Evolutionary conservation across 495 filamentous ascomycete species (phyloP).

Genomic region (Neurospora sp.): DNA sequence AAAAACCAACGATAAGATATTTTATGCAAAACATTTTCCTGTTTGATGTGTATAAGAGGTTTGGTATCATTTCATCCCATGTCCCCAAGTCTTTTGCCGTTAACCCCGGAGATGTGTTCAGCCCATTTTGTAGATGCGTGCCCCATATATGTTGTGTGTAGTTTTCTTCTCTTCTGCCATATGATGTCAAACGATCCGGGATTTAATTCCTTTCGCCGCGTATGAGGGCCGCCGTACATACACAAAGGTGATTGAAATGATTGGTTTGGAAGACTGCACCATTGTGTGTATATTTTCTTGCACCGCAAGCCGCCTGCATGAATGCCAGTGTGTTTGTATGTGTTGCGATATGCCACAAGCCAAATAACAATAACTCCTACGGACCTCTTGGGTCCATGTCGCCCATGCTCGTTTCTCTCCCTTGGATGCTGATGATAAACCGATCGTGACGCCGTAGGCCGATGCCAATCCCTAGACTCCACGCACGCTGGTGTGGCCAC

Average conservation of each 20-base stretch:
- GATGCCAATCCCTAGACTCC: background rate
- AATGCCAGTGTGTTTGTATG: background rate
- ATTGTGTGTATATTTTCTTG: background rate
- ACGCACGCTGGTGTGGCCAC: background rate
- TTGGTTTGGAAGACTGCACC: background rate
- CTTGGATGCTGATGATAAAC: slow-evolving; percentile 1
- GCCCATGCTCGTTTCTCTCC: background rate
- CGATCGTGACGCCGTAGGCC: slow-evolving; percentile 1
- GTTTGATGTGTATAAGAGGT: background rate
- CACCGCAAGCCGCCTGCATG: background rate
- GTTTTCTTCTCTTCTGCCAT: background rate
- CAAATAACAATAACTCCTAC: background rate
- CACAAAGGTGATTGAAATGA: background rate
- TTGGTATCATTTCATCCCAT: background rate
- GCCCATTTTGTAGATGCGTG: background rate
- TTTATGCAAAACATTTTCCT: background rate
- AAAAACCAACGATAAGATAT: background rate
- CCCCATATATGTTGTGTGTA: background rate
- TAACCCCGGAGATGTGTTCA: background rate
- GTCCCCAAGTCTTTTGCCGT: background rate
- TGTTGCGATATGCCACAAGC: background rate
- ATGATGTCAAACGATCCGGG: background rate
- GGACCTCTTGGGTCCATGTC: background rate
- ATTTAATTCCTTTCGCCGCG: background rate
- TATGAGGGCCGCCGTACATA: background rate